Percentiles rank a stretch among this genome's conserved stretches.
Evolutionary conservation across 2,329 filamentous ascomycete species (phyloP).

Genomic region (Chaetomium globosum): DNA sequence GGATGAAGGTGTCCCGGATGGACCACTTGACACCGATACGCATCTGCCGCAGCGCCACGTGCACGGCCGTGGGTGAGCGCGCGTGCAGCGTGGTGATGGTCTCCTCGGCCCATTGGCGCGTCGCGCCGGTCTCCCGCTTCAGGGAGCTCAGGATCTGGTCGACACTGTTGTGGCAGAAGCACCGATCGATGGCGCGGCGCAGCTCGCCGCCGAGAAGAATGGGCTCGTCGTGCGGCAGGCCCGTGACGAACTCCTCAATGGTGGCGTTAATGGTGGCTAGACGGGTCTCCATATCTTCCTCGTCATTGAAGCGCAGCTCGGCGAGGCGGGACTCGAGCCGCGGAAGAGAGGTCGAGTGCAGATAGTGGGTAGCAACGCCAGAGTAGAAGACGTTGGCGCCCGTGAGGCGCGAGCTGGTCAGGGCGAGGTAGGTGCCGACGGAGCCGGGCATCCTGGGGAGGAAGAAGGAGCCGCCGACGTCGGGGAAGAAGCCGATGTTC

Average conservation of each 20-base stretch:
- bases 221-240: conserved; percentile 74
- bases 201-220: conserved; percentile 69
- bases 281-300: conserved; percentile 63
- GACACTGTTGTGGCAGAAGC: conserved; percentile 70
- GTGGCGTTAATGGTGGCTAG: conserved; percentile 77
- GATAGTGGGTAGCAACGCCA: conserved; percentile 92
- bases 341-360: conserved; percentile 85
- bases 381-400: conserved; percentile 88
- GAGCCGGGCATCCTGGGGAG: conserved; percentile 84
- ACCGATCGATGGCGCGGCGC: conserved; percentile 81
- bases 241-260: conserved; percentile 88
- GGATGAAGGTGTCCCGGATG: conserved; percentile 81
- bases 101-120: conserved; percentile 74
- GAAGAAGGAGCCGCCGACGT: conserved; percentile 96
- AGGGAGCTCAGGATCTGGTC: conserved; percentile 72
- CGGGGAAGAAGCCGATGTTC: conserved; percentile 97
- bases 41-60: conserved; percentile 84
- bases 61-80: conserved; percentile 83
- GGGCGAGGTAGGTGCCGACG: conserved; percentile 86
- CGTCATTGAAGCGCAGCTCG: conserved; percentile 86
- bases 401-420: conserved; percentile 81
- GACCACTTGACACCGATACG: conserved; percentile 73
- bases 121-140: conserved; percentile 55
- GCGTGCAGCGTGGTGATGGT: conserved; percentile 74
- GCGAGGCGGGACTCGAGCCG: conserved; percentile 81